These are phyloP conservation scores for Ganoderma lingzhi DNA, from an alignment of 1,284 basidiomycete genomes.

Conservation along the genomic window DNA sequence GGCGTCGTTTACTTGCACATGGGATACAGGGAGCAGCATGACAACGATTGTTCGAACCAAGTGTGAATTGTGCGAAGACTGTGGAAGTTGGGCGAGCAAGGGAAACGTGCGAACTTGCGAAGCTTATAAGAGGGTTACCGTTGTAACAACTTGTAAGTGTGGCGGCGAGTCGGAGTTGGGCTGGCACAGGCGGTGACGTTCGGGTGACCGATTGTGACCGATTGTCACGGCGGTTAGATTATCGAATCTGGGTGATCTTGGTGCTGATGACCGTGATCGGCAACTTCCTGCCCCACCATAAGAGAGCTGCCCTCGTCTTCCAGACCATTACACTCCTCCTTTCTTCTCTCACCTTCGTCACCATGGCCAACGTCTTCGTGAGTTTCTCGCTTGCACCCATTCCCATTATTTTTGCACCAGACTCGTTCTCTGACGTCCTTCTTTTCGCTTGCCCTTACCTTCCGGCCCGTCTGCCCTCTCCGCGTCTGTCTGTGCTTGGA, in stretches of 20 bases:
- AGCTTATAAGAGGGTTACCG: too few relatives aligned
- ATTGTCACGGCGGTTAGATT: slow-evolving; percentile 43
- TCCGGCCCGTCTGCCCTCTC: slow-evolving; percentile 4
- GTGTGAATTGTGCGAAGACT: neutral
- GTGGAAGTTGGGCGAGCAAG: neutral
- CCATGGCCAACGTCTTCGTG: slow-evolving; percentile 60
- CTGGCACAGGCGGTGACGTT: neutral
- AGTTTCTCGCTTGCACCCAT: slow-evolving; percentile 33
- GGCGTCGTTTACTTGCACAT: neutral
- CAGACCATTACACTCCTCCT: slow-evolving; percentile 31
- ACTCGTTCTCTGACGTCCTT: slow-evolving; percentile 15
- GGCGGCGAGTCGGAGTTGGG: neutral
- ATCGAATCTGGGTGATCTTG: slow-evolving; percentile 39
- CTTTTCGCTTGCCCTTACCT: neutral
- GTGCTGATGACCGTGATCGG: slow-evolving; percentile 43
- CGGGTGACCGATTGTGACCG: slow-evolving; percentile 39
- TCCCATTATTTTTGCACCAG: neutral
- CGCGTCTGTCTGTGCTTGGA: slow-evolving; percentile 5
- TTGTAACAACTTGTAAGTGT: neutral
- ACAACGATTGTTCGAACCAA: neutral
- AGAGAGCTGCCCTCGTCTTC: slow-evolving; percentile 30
- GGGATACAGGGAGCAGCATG: neutral
- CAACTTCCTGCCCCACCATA: slow-evolving; percentile 39
- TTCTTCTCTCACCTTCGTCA: slow-evolving; percentile 33
- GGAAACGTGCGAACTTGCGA: too few relatives aligned